Base-by-base conservation (phyloP, 2,329 filamentous ascomycete species). In the Coniochaeta ligniaria region DNA sequence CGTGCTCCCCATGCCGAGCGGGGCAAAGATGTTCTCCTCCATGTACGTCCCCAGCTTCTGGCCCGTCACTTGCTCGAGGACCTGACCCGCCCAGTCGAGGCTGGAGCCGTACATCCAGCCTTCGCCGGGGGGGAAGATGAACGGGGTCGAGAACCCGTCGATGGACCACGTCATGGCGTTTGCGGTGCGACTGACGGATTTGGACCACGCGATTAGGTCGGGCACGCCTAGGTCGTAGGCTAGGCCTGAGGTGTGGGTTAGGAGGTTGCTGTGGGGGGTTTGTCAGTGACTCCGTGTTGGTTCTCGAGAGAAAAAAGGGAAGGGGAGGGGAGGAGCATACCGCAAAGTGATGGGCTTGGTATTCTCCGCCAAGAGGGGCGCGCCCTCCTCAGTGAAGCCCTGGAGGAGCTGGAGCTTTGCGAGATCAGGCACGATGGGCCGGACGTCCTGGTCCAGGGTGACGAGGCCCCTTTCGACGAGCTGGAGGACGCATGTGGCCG, bases 231-330 rank as follows among this genome's bases (percentile, higher is more conserved):
- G 41, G 50, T 80, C 78, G 65, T 81, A 80, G 1, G 71, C 73
- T 0, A 82, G 61, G 2, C 82, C 82, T 6, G 74, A 69, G 0
- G 80, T 78, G 66, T 85, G 82, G 0, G 77, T 79, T 3, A 85
- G 73, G 0, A 84, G 73, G 24, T 72, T 72, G 8, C 73, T 74
- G 28, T n/a, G n/a, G n/a, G n/a, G 17, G 5, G 2, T 4, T 35
- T 22, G 33, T 50, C 1, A 6, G 17, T 26, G n/a, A n/a, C n/a
- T n/a, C n/a, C n/a, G n/a, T n/a, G n/a, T n/a, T n/a, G n/a, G n/a
- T n/a, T n/a, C n/a, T n/a, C n/a, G n/a, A n/a, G n/a, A n/a, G n/a
- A n/a, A n/a, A n/a, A n/a, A n/a, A n/a, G n/a, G n/a, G n/a, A n/a
- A n/a, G n/a, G n/a, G n/a, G n/a, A n/a, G n/a, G n/a, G n/a, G 6